These are phyloP conservation scores for Microcos paniculata DNA, from an alignment of 345 rosid species.

Conservation along the genomic window DNA sequence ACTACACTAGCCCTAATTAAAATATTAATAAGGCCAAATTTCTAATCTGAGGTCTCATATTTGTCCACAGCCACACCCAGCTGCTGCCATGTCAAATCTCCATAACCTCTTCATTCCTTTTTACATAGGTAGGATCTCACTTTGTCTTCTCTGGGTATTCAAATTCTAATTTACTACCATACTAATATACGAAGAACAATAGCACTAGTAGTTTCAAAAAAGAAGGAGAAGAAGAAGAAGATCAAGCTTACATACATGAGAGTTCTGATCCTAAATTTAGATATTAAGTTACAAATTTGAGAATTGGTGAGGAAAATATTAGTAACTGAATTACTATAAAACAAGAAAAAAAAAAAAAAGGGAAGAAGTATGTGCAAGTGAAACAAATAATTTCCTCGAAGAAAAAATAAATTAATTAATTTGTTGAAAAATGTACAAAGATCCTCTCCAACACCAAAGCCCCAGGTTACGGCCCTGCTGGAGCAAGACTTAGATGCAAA, in stretches of 20 bases:
- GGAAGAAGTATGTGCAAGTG: not conserved
- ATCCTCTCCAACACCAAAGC: not conserved
- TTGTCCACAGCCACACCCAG: not conserved
- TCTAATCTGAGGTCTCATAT: not conserved
- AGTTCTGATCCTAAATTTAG: not conserved
- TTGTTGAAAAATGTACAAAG: constrained; percentile 45
- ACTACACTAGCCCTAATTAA: not conserved
- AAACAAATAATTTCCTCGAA: constrained; percentile 6
- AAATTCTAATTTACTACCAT: not conserved
- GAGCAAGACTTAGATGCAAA: constrained; percentile 93
- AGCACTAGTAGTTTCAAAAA: too few relatives aligned
- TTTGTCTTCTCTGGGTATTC: not conserved
- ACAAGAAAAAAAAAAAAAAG: not conserved
- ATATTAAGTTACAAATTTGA: not conserved
- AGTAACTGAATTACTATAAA: not conserved
- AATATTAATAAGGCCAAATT: not conserved
- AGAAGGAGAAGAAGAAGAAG: not conserved
- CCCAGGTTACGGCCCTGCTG: constrained; percentile 59
- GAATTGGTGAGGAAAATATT: not conserved
- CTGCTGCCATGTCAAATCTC: not conserved
- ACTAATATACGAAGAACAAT: too few relatives aligned
- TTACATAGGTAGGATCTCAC: not conserved
- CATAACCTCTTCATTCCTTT: not conserved
- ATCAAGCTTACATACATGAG: not conserved
- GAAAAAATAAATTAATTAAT: constrained; percentile 38